These are phyloP conservation scores for Lentinula guzmanii DNA, from an alignment of 768 basidiomycete genomes.

Conservation along the genomic window DNA sequence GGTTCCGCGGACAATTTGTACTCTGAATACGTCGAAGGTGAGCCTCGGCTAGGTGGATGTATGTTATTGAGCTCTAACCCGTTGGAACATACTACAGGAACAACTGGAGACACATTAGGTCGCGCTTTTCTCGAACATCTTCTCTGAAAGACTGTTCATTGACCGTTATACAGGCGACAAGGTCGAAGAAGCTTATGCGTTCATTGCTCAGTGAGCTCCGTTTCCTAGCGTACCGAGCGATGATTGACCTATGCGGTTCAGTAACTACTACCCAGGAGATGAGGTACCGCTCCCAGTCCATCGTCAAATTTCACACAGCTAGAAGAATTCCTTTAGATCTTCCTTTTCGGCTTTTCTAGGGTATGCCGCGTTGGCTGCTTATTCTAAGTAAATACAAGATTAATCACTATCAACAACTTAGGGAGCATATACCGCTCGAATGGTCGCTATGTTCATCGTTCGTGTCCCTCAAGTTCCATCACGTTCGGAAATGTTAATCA, in stretches of 20 bases:
- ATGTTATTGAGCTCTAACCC: neutral
- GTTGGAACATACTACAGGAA: constrained; percentile 31
- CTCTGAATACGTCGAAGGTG: constrained; percentile 57
- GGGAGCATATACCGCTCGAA: constrained; percentile 75
- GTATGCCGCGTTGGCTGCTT: constrained; percentile 21
- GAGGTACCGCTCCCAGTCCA: constrained; percentile 38
- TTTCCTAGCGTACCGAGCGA: neutral
- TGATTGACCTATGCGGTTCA: constrained; percentile 16
- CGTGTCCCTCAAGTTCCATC: constrained; percentile 13
- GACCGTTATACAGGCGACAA: constrained; percentile 33
- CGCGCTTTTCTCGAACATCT: neutral
- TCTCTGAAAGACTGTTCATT: neutral
- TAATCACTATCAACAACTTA: constrained; percentile 18
- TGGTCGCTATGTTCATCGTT: constrained; percentile 68
- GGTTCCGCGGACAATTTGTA: constrained; percentile 52
- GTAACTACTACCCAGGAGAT: constrained; percentile 68
- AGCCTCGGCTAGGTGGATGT: constrained; percentile 9
- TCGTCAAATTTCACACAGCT: neutral
- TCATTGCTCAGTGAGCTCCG: constrained; percentile 64
- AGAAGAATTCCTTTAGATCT: constrained; percentile 42
- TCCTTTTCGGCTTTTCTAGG: constrained; percentile 73
- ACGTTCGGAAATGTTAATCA: neutral
- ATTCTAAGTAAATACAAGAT: neutral
- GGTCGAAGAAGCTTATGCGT: constrained; percentile 76
- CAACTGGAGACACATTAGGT: constrained; percentile 63